Conservation (phyloP, 75 land plant genomes). For the Pinus tabuliformis region DNA sequence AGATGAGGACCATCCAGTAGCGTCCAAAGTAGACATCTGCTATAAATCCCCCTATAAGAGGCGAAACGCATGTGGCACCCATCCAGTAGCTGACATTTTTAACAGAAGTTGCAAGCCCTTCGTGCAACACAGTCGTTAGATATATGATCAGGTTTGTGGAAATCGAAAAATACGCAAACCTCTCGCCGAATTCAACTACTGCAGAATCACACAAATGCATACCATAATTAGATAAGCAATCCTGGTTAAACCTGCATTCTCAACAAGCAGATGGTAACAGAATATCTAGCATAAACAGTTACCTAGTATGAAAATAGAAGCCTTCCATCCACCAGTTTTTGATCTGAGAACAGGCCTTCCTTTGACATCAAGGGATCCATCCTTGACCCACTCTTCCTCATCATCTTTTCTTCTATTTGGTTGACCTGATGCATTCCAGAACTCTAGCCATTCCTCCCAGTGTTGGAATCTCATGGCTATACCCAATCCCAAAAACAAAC, state of each 20-base stretch:
- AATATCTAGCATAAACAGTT: not conserved
- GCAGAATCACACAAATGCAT: not conserved
- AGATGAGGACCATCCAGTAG: constrained; percentile 59
- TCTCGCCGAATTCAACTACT: constrained; percentile 87
- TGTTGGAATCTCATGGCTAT: too few relatives aligned
- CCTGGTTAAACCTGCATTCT: not conserved
- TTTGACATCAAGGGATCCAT: constrained; percentile 28
- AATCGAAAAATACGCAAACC: constrained; percentile 71
- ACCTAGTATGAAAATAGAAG: constrained; percentile 32
- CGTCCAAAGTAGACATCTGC: constrained; percentile 92
- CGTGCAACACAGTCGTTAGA: constrained; percentile 59
- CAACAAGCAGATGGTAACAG: not conserved
- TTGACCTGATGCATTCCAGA: too few relatives aligned
- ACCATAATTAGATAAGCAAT: not conserved
- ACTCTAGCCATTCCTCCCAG: too few relatives aligned
- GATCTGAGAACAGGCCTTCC: constrained; percentile 20
- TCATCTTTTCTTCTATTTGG: not conserved
- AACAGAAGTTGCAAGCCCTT: constrained; percentile 62
- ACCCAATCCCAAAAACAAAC: too few relatives aligned
- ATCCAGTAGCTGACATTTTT: constrained; percentile 77
- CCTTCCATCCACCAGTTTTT: constrained; percentile 38
- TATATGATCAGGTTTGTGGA: constrained; percentile 75
- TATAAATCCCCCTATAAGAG: constrained; percentile 82
- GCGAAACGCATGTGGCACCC: constrained; percentile 66
- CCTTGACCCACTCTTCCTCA: constrained; percentile 23